These are phyloP conservation scores for Geotrichum ghanense DNA, from an alignment of 805 yeast genomes.

Conservation along the genomic window DNA sequence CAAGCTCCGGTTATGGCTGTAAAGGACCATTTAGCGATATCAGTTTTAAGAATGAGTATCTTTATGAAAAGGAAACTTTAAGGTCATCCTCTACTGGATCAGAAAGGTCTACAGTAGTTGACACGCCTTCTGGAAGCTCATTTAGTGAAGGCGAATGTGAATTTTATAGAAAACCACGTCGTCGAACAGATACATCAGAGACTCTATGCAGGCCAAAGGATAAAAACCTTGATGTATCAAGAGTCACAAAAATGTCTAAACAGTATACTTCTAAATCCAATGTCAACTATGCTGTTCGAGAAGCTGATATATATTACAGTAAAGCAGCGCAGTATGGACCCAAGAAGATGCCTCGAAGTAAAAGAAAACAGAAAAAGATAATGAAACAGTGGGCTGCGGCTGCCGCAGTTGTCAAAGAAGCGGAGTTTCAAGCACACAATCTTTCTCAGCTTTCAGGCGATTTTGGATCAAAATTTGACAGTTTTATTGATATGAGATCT, in stretches of 20 bases:
- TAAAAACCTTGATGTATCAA: too few relatives aligned
- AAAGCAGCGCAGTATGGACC: conserved; percentile 3
- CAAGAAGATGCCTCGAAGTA: not conserved
- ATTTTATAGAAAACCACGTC: not conserved
- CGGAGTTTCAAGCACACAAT: not conserved
- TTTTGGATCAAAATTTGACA: not conserved
- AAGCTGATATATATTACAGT: conserved; percentile 39
- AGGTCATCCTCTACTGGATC: not conserved
- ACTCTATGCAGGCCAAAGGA: too few relatives aligned
- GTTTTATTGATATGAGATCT: not conserved
- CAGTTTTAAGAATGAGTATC: not conserved
- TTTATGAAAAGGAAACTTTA: not conserved
- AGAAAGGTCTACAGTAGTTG: not conserved
- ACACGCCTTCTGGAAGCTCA: not conserved
- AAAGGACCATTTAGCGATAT: not conserved
- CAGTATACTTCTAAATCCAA: conserved; percentile 1
- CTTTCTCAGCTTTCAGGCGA: not conserved
- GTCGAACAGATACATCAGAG: not conserved
- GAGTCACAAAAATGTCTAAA: not conserved
- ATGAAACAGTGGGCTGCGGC: not conserved
- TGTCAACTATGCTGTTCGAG: conserved; percentile 48
- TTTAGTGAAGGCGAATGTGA: not conserved
- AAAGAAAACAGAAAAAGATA: not conserved
- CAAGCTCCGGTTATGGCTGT: not conserved
- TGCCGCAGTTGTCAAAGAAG: too few relatives aligned